Evolutionary conservation across 305 asterid species (phyloP).

Genomic region (Fraxinus floribunda): DNA sequence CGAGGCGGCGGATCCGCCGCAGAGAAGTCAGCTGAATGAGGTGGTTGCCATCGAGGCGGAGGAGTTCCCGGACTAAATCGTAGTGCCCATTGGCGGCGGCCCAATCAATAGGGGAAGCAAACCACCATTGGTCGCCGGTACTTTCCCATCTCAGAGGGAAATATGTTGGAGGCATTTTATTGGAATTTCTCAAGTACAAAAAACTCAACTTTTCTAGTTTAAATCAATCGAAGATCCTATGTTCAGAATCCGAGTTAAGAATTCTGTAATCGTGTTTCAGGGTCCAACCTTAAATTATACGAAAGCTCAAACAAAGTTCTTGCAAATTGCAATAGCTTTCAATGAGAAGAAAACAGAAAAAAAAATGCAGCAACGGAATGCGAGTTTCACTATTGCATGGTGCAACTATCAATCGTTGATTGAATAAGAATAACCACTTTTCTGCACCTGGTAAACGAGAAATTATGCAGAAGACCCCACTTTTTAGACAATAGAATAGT

Average conservation of each 20-base stretch:
- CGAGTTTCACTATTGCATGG: not conserved
- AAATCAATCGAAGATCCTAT: not conserved
- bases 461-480: not conserved
- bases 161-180: slow-evolving; percentile 59
- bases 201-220: not conserved
- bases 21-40: slow-evolving; percentile 88
- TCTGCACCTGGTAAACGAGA: slow-evolving; percentile 6
- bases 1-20: slow-evolving; percentile 82
- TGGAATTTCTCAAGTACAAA: slow-evolving; percentile 4
- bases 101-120: slow-evolving; percentile 93
- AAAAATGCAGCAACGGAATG: slow-evolving; percentile 3
- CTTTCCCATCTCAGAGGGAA: slow-evolving; percentile 97
- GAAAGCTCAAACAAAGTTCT: not conserved
- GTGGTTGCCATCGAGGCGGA: slow-evolving; percentile 89
- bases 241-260: not conserved
- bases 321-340: not conserved
- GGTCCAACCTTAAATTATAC: slow-evolving; percentile 4
- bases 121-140: slow-evolving; percentile 99
- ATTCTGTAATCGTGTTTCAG: not conserved
- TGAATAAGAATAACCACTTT: not conserved
- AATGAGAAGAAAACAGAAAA: not conserved
- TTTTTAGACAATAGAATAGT: not conserved
- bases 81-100: slow-evolving; percentile 98
- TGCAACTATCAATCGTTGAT: not conserved
- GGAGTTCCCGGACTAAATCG: slow-evolving; percentile 84